phyloP scores from a whole-genome alignment of 495 filamentous ascomycete genomes.

The Lasiosphaeris hirsuta region DNA sequence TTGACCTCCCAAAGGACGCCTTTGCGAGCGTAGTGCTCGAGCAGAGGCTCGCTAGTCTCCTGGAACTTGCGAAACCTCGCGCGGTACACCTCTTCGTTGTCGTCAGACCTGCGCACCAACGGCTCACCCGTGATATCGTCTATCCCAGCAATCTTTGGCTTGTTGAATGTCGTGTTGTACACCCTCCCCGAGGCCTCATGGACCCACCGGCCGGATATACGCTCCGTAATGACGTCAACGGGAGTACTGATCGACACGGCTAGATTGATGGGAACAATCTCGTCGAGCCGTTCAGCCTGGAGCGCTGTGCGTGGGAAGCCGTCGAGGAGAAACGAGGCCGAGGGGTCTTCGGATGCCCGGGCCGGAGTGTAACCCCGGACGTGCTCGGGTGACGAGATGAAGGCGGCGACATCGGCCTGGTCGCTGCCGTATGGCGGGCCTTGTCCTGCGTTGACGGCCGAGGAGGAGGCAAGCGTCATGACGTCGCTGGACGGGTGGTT shows the following conservation, averaged over 20 bases:
- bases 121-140: constrained; percentile 92
- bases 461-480: constrained; percentile 41
- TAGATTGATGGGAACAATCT: constrained; percentile 84
- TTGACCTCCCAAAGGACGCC: constrained; percentile 86
- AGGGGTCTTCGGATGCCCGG: constrained; percentile 61
- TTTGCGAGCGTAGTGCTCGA: constrained; percentile 83
- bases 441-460: constrained; percentile 25
- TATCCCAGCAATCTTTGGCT: constrained; percentile 71
- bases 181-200: constrained; percentile 88
- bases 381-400: constrained; percentile 39
- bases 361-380: constrained; percentile 31
- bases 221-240: constrained; percentile 74
- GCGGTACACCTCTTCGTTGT: constrained; percentile 82
- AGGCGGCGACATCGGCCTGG: constrained; percentile 31
- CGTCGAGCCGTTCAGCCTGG: constrained; percentile 75
- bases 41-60: constrained; percentile 76
- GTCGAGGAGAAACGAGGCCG: constrained; percentile 90
- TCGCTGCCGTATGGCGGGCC: constrained; percentile 26
- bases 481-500: constrained; percentile 31
- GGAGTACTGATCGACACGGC: constrained; percentile 70
- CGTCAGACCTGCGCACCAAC: constrained; percentile 77
- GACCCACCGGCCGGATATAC: constrained; percentile 89
- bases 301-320: constrained; percentile 86
- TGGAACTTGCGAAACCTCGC: constrained; percentile 75
- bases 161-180: constrained; percentile 91